Evolutionary conservation across 495 filamentous ascomycete species (phyloP).

Genomic region (Massariosphaeria phaeospora): DNA sequence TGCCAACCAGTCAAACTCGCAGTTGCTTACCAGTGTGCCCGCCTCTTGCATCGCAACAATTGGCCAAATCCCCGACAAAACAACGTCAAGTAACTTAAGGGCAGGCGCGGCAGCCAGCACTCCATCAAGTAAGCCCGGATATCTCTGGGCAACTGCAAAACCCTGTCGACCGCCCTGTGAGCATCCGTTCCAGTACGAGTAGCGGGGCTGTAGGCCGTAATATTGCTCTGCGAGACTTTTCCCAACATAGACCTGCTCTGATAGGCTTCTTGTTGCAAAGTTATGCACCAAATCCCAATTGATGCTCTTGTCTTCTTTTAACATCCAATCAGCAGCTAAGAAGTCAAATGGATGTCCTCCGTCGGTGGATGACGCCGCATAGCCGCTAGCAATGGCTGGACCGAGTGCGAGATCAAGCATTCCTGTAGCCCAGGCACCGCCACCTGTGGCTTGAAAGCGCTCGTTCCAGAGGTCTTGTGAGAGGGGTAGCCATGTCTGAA

Average conservation of each 20-base stretch:
- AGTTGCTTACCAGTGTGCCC: slow-evolving; percentile 12
- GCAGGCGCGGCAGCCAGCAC: slow-evolving; percentile 8
- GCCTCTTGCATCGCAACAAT: slow-evolving; percentile 18
- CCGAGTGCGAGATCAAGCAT: background rate
- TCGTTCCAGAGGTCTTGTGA: slow-evolving; percentile 3
- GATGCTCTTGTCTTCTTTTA: slow-evolving; percentile 1
- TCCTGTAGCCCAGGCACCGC: slow-evolving; percentile 1
- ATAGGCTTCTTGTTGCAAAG: background rate
- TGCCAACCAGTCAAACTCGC: slow-evolving; percentile 32
- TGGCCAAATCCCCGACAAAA: background rate
- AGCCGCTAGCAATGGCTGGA: background rate
- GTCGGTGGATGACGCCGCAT: slow-evolving; percentile 2
- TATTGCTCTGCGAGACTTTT: slow-evolving; percentile 1
- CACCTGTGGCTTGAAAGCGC: slow-evolving; percentile 7
- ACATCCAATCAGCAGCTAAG: background rate
- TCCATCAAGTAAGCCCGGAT: slow-evolving; percentile 1
- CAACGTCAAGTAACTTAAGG: background rate
- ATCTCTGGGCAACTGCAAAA: slow-evolving; percentile 1
- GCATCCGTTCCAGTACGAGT: slow-evolving; percentile 20
- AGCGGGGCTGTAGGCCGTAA: background rate
- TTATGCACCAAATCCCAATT: slow-evolving; percentile 6
- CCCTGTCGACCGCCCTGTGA: slow-evolving; percentile 14
- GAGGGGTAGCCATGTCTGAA: slow-evolving; percentile 6
- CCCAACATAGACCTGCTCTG: background rate
- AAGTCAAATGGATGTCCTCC: slow-evolving; percentile 7